Evolutionary conservation across 208 protist genomes (phyloP).

Genomic region (Wallacemonas sp.): DNA sequence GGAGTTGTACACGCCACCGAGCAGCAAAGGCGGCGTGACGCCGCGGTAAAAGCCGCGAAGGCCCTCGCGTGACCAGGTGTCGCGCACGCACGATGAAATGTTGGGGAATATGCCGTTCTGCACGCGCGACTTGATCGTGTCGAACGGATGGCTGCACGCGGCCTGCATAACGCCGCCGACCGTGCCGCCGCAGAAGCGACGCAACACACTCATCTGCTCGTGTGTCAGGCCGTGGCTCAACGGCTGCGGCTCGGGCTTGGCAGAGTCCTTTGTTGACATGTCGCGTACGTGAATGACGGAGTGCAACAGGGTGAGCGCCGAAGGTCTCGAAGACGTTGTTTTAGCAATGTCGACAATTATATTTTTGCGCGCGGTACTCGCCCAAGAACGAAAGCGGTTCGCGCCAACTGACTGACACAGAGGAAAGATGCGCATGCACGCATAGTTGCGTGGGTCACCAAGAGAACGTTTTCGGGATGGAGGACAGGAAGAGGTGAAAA

Average conservation of each 20-base stretch:
- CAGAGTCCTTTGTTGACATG: not conserved
- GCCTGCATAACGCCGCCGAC: conserved; percentile 69
- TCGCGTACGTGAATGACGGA: too few relatives aligned
- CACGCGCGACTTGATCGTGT: conserved; percentile 72
- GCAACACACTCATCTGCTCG: conserved; percentile 38
- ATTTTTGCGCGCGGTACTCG: too few relatives aligned
- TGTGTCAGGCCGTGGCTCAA: conserved; percentile 7
- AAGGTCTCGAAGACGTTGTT: too few relatives aligned
- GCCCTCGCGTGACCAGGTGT: conserved; percentile 54
- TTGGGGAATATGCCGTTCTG: conserved; percentile 62
- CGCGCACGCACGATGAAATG: conserved; percentile 35
- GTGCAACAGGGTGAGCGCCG: too few relatives aligned
- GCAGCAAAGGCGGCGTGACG: conserved; percentile 46
- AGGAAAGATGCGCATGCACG: too few relatives aligned
- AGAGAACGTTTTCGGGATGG: too few relatives aligned
- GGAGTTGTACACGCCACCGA: conserved; percentile 69
- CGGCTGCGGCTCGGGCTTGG: not conserved
- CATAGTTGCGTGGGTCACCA: too few relatives aligned
- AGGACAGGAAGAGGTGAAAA: too few relatives aligned
- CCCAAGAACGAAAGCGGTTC: too few relatives aligned
- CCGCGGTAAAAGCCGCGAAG: conserved; percentile 67
- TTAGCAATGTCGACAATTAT: too few relatives aligned
- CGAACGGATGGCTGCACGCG: conserved; percentile 62
- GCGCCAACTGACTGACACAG: too few relatives aligned
- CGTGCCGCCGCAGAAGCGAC: conserved; percentile 56